Evolutionary conservation across 139 green algal species (phyloP), one percentile per base, ranked within the genome.

Genomic region (Pseudopediastrum boryanum): DNA sequence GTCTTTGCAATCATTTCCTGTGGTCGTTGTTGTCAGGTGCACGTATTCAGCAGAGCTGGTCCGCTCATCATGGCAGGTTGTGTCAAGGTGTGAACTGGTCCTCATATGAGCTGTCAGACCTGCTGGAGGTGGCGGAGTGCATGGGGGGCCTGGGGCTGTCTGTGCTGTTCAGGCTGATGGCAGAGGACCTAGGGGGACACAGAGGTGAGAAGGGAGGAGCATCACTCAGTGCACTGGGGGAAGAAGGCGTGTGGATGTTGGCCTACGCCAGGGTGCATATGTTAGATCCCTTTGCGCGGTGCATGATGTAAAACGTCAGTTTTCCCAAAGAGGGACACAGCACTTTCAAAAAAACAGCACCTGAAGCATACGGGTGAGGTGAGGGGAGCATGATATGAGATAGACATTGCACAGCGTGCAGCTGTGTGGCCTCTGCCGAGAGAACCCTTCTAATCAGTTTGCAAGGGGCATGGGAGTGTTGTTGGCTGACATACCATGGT

Each of bases 31-130:
- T n/a, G n/a, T n/a, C n/a, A n/a, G n/a, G n/a, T n/a, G 23, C 44
- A 23, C 54, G 65, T 6, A 4, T 82, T 65, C 41, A 29, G 13
- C 33, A 39, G 1, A 88, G 50, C 46, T 97, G 92, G 93, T 43
- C 66, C 2, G 43, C 44, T 27, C 79, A 95, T 63, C 10, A 74
- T 13, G 92, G 91, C 25, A 54, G 48, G 31, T 68, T 87, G 83
- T 89, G 77, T 25, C 75, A 73, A 1, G 93, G 93, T 23, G 79
- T 97, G 10, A 88, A 81, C 79, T 98, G 94, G 94, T 86, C 93
- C 9, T 81, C 88, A 0, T 85, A 87, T 62, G 51, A 25, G 12
- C 77, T 96, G 42, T 64, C 86, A 7, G 81, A 94, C 21, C 81
- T 98, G 77, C 65, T 83, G 41, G 77, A 88, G 6, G 91, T 98